phyloP scores from a whole-genome alignment of 139 green algal species.

The Coelastrella sp. region DNA sequence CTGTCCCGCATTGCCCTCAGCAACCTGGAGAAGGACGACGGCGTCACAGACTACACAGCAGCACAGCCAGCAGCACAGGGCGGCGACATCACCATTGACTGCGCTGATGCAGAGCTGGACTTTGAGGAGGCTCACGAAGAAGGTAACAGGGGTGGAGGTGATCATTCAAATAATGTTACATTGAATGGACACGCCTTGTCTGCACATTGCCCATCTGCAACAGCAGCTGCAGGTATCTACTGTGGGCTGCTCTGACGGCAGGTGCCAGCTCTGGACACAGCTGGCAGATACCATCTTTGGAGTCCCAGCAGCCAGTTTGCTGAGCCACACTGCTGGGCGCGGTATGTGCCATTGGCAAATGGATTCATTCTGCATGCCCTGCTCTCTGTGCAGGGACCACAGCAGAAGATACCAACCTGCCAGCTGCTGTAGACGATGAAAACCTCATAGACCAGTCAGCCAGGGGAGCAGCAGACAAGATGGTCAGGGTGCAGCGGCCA shows the following conservation, averaged over 20 bases:
- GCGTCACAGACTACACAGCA: constrained; percentile 58
- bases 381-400: not conserved
- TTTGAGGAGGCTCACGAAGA: constrained; percentile 74
- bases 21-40: constrained; percentile 78
- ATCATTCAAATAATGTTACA: too few relatives aligned
- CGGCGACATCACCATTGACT: constrained; percentile 81
- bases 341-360: not conserved
- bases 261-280: too few relatives aligned
- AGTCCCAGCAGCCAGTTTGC: too few relatives aligned
- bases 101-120: constrained; percentile 87
- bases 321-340: too few relatives aligned
- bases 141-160: constrained; percentile 22
- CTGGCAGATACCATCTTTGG: too few relatives aligned
- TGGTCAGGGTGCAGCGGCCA: not conserved
- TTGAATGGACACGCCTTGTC: too few relatives aligned
- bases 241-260: too few relatives aligned
- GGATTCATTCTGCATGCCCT: not conserved
- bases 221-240: too few relatives aligned
- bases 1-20: constrained; percentile 78
- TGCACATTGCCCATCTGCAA: too few relatives aligned
- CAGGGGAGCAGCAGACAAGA: not conserved
- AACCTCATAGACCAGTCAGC: constrained; percentile 64
- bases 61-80: constrained; percentile 52
- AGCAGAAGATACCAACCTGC: constrained; percentile 6
- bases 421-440: constrained; percentile 59